Base-by-base conservation (phyloP, 2,329 filamentous ascomycete species). In the Periconia digitata region DNA sequence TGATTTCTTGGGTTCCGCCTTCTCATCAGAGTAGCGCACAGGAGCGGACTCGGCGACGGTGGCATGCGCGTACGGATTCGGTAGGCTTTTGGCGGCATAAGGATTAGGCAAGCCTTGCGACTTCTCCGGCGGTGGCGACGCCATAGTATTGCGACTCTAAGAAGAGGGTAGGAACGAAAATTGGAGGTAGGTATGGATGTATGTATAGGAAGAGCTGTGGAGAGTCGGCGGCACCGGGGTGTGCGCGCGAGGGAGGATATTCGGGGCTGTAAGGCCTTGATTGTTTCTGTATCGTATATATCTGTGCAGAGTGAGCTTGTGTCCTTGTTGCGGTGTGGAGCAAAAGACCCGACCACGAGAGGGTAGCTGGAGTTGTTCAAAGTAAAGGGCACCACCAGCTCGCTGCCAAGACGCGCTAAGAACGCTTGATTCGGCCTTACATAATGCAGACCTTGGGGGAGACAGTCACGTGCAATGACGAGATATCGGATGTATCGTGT, bases 1-100 rank as follows among this genome's bases (percentile, higher is more conserved):
- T 62, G 53, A 53, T 60, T 67, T 67, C 55, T 63, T 65, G 41
- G 58, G 60, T 48, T 66, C 63, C 37, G 61, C 56, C 51, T 66
- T 62, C 50, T 66, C 63, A 40, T 64, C 62, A 8, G 60, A 56
- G 48, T 55, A 60, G 21, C 54, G 58, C 54, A 62, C 60, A 50
- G 62, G 64, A 48, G 62, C 56, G 51, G 59, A 59, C 38, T 61
- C 60, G 44, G 55, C 56, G 36, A 64, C 60, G 34, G 63, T 60
- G 16, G 55, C 61, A 35, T 50, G 43, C 22, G 59, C 60, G 47
- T 64, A 64, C n/a, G 62, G 59, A 43, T 66, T 66, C 1, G 62
- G 59, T 41, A 64, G 58, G 50, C 54, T 53, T 47, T 48, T 49
- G 49, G 54, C 49, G 27, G 53, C 27, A 50, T 67, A 67, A 6